These are phyloP conservation scores for Truncatella angustata DNA, from an alignment of 2,329 filamentous ascomycete genomes.

Conservation along the genomic window DNA sequence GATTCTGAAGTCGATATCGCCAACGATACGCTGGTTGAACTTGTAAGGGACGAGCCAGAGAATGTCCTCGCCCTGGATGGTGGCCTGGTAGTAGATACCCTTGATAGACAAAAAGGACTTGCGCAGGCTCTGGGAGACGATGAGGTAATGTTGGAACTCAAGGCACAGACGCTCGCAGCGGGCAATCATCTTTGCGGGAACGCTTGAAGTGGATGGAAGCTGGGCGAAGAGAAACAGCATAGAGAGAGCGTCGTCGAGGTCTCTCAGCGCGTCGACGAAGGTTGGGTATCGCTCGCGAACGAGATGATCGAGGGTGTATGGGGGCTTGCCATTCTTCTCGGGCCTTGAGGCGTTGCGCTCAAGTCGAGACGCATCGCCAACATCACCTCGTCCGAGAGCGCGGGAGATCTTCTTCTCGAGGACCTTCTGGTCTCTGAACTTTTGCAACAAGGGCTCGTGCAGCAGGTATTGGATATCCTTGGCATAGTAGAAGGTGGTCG, in stretches of 20 bases:
- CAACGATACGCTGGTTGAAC: constrained; percentile 92
- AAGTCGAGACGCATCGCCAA: constrained; percentile 80
- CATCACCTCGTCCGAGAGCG: constrained; percentile 88
- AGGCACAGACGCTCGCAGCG: constrained; percentile 89
- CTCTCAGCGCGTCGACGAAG: constrained; percentile 88
- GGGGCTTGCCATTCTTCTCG: constrained; percentile 86
- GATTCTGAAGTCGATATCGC: constrained; percentile 96
- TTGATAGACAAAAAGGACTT: constrained; percentile 99
- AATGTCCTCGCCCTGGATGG: constrained; percentile 93
- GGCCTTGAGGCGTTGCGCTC: constrained; percentile 83
- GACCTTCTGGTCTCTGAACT: constrained; percentile 95
- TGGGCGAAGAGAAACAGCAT: constrained; percentile 98
- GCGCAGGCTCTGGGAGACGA: constrained; percentile 83
- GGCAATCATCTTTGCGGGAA: constrained; percentile 93
- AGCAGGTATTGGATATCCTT: constrained; percentile 98
- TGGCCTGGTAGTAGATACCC: constrained; percentile 98
- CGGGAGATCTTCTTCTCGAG: constrained; percentile 97
- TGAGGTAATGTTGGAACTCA: constrained; percentile 98
- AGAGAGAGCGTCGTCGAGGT: constrained; percentile 93
- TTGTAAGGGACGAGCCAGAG: constrained; percentile 97
- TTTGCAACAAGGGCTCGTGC: constrained; percentile 89
- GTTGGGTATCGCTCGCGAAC: constrained; percentile 98
- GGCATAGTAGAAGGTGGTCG: constrained; percentile 87
- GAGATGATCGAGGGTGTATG: constrained; percentile 91
- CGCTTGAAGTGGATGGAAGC: constrained; percentile 82